Conservation (phyloP, 495 filamentous ascomycete genomes). For the Sordaria brevicollis region DNA sequence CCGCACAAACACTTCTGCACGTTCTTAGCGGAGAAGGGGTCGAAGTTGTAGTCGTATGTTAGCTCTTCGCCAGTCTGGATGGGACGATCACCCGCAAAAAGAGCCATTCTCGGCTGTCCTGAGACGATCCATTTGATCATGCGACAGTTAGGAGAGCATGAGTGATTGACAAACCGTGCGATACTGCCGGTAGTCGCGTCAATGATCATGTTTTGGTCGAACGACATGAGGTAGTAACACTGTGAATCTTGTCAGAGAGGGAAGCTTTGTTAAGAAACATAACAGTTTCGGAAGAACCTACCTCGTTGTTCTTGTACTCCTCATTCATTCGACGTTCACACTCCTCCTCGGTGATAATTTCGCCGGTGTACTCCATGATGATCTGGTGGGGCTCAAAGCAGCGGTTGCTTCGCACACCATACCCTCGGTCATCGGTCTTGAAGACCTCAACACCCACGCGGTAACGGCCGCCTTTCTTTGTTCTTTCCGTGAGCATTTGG, state of each 20-base stretch:
- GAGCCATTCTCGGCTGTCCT: slow-evolving; percentile 89
- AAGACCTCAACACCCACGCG: slow-evolving; percentile 89
- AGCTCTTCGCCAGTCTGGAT: slow-evolving; percentile 92
- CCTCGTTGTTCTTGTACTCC: slow-evolving; percentile 83
- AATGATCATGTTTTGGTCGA: slow-evolving; percentile 97
- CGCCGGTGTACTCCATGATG: slow-evolving; percentile 95
- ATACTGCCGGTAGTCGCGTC: slow-evolving; percentile 93
- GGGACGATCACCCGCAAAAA: slow-evolving; percentile 83
- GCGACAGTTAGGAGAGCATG: slow-evolving; percentile 90
- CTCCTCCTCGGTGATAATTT: slow-evolving; percentile 91
- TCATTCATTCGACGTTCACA: slow-evolving; percentile 88
- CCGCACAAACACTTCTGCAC: slow-evolving; percentile 79
- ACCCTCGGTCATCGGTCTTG: slow-evolving; percentile 80
- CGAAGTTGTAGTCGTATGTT: slow-evolving; percentile 99
- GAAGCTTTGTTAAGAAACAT: slow-evolving; percentile 6
- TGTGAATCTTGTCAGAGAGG: slow-evolving; percentile 26
- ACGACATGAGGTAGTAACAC: slow-evolving; percentile 97
- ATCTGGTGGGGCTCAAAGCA: slow-evolving; percentile 84
- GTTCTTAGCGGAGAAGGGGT: slow-evolving; percentile 75
- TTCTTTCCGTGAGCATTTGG: slow-evolving; percentile 62
- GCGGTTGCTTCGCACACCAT: slow-evolving; percentile 82
- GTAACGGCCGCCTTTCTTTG: slow-evolving; percentile 70
- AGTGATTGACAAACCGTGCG: slow-evolving; percentile 96
- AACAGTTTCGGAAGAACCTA: slow-evolving; percentile 29
- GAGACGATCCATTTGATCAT: slow-evolving; percentile 98